Percentiles rank a stretch among this genome's conserved stretches.
phyloP scores from a whole-genome alignment of 148 eudicot species.

The Polygonum maritimum region DNA sequence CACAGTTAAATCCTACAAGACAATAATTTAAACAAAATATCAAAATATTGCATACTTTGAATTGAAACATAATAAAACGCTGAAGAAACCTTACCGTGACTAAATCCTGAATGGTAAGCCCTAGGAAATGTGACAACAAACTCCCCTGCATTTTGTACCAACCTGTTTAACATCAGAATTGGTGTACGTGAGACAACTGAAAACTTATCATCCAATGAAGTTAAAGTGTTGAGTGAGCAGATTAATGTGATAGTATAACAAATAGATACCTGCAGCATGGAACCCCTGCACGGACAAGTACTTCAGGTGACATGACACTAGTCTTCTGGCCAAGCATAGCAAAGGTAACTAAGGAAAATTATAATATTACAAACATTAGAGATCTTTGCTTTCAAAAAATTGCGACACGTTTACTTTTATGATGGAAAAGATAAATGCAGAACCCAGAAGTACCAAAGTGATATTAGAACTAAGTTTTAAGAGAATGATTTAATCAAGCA shows the following conservation, averaged over 20 bases:
- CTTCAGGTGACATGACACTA: slow-evolving; percentile 98
- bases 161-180: slow-evolving; percentile 27
- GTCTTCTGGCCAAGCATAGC: slow-evolving; percentile 90
- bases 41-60: background rate
- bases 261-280: slow-evolving; percentile 89
- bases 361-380: background rate
- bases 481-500: background rate
- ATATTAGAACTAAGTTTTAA: background rate
- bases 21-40: slow-evolving; percentile 4
- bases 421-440: background rate
- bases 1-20: slow-evolving; percentile 65
- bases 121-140: slow-evolving; percentile 98
- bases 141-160: slow-evolving; percentile 98
- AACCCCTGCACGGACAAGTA: slow-evolving; percentile 73
- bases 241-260: background rate
- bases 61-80: background rate
- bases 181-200: background rate
- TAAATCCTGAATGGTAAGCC: slow-evolving; percentile 97
- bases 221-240: background rate
- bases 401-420: background rate
- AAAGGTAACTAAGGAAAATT: slow-evolving; percentile 62
- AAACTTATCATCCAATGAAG: background rate
- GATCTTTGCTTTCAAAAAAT: background rate
- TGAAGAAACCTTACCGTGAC: slow-evolving; percentile 58
- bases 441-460: background rate